Base-by-base conservation (phyloP, 1,284 basidiomycete species). In the Ceratobasidium sp. region DNA sequence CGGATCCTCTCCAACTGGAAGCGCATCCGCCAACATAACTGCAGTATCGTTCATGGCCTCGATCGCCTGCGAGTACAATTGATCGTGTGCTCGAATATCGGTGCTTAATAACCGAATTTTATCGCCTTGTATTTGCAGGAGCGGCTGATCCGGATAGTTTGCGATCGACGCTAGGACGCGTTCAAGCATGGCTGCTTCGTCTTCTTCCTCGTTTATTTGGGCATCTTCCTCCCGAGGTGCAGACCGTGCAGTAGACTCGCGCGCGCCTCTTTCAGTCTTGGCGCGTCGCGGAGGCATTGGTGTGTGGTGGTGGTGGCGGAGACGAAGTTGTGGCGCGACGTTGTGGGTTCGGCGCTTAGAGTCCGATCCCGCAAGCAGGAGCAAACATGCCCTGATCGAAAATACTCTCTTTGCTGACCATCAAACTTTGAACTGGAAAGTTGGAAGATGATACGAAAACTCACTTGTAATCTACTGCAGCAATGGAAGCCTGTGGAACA, bases 141-240 rank as follows among this genome's bases (percentile, higher is more conserved):
- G 83, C 13, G 93, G 91, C 79, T 92, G 90, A 83, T 93, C 88
- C 20, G 81, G 84, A 79, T 92, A 91, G 82, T 89, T 88, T 59
- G 85, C 85, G 56, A 90, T 86, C 79, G 61, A 74, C 20, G 68
- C 68, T 5, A 77, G 56, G 9, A 69, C 77, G 42, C 68, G 68
- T 33, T 92, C 89, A 68, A 93, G 90, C 40, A 70, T 56, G n/a
- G 57, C 50, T 13, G 68, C 56, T 33, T 86, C 87, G 42, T 88
- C 87, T 0, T 88, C 87, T 33, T 87, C 87, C 10, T 86, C 85
- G 10, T 42, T 57, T 80, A 20, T 79, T 83, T 78, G 2, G 4
- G 13, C 56, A 15, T 86, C 83, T 26, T 88, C 89, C 70, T 88
- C 88, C 13, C 26, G 23, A 12, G 46, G 7, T 38, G 5, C 46